phyloP scores from a whole-genome alignment of 169 alveolate species.

The Babesia bovis region DNA sequence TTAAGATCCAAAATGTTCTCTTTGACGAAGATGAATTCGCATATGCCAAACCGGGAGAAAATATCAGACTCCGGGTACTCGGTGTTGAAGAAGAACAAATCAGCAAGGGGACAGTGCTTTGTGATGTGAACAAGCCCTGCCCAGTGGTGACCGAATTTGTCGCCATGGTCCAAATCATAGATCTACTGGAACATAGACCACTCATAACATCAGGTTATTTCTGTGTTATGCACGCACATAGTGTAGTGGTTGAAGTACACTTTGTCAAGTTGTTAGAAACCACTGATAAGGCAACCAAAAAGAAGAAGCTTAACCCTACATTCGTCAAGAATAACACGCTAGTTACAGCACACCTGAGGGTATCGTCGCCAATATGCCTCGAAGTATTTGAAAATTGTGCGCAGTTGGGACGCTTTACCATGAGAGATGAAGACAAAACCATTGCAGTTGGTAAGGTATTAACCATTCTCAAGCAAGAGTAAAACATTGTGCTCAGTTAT shows the following conservation, averaged over 20 bases:
- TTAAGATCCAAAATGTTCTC: slow-evolving; percentile 80
- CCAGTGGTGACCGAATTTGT: slow-evolving; percentile 88
- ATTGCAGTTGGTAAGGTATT: slow-evolving; percentile 87
- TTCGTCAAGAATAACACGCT: slow-evolving; percentile 79
- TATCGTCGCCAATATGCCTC: slow-evolving; percentile 85
- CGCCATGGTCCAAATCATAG: slow-evolving; percentile 89
- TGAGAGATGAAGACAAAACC: slow-evolving; percentile 94
- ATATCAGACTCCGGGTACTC: slow-evolving; percentile 79
- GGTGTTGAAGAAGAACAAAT: slow-evolving; percentile 92
- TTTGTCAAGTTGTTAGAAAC: slow-evolving; percentile 76
- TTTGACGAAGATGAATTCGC: slow-evolving; percentile 87
- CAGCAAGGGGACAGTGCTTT: slow-evolving; percentile 93
- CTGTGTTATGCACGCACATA: slow-evolving; percentile 87
- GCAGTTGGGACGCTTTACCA: slow-evolving; percentile 94
- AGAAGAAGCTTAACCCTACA: slow-evolving; percentile 81
- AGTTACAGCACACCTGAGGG: slow-evolving; percentile 80
- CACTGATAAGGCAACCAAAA: slow-evolving; percentile 76
- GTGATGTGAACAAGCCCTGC: slow-evolving; percentile 88
- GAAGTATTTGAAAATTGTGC: slow-evolving; percentile 87
- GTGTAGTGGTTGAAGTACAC: slow-evolving; percentile 85
- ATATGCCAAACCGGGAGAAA: slow-evolving; percentile 91
- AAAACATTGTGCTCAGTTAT: not conserved
- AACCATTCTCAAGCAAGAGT: slow-evolving; percentile 62
- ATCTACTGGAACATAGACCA: slow-evolving; percentile 90
- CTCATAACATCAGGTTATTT: slow-evolving; percentile 93